Evolutionary conservation across 176 grass and related monocot species (phyloP).

Genomic region (Paspalum notatum): DNA sequence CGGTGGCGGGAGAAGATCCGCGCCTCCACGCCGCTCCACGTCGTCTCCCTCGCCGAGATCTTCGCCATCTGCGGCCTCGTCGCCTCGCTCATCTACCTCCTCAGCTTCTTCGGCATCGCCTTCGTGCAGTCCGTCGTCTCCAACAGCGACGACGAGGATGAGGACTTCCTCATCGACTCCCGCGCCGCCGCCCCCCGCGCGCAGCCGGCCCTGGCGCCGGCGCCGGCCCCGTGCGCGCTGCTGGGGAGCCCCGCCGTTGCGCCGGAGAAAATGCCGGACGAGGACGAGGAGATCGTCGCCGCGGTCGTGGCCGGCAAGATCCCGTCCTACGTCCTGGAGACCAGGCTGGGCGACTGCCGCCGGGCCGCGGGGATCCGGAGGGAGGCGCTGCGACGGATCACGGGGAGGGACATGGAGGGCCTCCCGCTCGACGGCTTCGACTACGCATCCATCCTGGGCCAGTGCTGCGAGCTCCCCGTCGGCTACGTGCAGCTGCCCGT

Average conservation of each 20-base stretch:
- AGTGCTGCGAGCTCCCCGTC: constrained; percentile 84
- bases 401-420: constrained; percentile 58
- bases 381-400: constrained; percentile 67
- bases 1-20: constrained; percentile 84
- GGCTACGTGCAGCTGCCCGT: constrained; percentile 77
- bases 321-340: constrained; percentile 71
- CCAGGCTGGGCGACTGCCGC: constrained; percentile 59
- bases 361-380: constrained; percentile 69
- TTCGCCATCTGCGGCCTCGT: constrained; percentile 78
- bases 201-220: background rate
- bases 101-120: constrained; percentile 85
- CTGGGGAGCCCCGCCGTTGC: constrained; percentile 33
- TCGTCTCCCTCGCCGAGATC: constrained; percentile 67
- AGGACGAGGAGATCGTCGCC: constrained; percentile 70
- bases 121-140: constrained; percentile 81
- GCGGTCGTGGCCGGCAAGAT: constrained; percentile 51
- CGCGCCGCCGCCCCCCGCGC: background rate
- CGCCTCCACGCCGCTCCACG: constrained; percentile 67
- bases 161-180: constrained; percentile 50
- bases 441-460: constrained; percentile 66
- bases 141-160: constrained; percentile 79
- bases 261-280: constrained; percentile 49
- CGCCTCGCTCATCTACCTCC: constrained; percentile 74
- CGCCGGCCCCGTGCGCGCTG: constrained; percentile 42
- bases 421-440: constrained; percentile 76